A percentile compares a stretch with the other conserved stretches of the same genome.
Conservation (phyloP, 495 filamentous ascomycete genomes). For the Daldinia bambusicola region DNA sequence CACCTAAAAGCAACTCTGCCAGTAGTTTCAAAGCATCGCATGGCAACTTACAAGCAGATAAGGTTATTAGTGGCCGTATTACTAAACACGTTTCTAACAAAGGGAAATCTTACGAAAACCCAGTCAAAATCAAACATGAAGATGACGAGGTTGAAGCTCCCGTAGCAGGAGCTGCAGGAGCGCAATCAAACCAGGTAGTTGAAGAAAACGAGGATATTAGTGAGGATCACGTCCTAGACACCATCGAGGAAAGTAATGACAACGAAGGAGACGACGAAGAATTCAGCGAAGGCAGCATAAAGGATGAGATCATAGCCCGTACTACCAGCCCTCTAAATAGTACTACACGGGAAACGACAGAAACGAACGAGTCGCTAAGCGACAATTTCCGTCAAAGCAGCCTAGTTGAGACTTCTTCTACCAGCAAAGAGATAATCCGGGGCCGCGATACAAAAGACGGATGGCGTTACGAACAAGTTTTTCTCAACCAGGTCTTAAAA, state of each 20-base stretch:
- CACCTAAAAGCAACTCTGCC: not conserved
- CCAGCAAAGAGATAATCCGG: not conserved
- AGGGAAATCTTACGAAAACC: not conserved
- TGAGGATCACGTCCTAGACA: not conserved
- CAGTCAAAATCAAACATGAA: not conserved
- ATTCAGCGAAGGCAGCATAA: not conserved
- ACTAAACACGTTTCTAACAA: conserved; percentile 9
- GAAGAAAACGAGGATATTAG: not conserved
- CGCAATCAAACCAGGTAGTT: not conserved
- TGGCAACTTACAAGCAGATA: conserved; percentile 2
- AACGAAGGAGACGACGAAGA: not conserved
- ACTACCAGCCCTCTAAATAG: not conserved
- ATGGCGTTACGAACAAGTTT: conserved; percentile 45
- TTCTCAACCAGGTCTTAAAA: conserved; percentile 42
- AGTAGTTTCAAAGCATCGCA: not conserved
- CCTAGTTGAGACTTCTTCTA: not conserved
- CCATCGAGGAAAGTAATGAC: not conserved
- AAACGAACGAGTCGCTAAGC: not conserved
- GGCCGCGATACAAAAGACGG: conserved; percentile 23
- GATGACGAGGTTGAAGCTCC: not conserved
- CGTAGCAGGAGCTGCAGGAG: not conserved
- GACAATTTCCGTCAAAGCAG: not conserved
- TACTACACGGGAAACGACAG: not conserved
- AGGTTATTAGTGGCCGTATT: conserved; percentile 24
- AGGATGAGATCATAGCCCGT: not conserved